phyloP scores from a whole-genome alignment of 1,139 yeast genomes.

The Wickerhamomyces sp. region DNA sequence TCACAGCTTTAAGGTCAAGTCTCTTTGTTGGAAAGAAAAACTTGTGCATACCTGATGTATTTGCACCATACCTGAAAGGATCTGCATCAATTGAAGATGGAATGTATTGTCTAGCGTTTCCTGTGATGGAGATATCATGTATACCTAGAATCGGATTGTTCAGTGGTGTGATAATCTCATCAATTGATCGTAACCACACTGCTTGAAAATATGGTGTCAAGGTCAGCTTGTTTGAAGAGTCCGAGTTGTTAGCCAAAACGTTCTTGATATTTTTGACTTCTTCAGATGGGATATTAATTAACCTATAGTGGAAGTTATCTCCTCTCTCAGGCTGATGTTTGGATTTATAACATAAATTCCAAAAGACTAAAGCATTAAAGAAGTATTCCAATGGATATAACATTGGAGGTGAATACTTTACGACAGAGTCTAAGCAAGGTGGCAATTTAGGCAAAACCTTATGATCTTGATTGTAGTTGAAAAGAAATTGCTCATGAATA shows the following conservation, averaged over 20 bases:
- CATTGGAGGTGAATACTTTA: slow-evolving; percentile 13
- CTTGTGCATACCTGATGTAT: slow-evolving; percentile 15
- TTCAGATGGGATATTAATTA: slow-evolving; percentile 7
- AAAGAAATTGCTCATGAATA: not conserved
- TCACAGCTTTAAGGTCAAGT: slow-evolving; percentile 5
- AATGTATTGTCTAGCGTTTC: slow-evolving; percentile 15
- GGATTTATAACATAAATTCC: slow-evolving; percentile 1
- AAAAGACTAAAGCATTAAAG: slow-evolving; percentile 6
- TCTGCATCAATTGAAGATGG: slow-evolving; percentile 8
- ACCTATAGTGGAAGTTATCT: slow-evolving; percentile 10
- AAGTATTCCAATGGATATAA: slow-evolving; percentile 10
- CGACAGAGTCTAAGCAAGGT: slow-evolving; percentile 11
- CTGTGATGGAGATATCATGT: slow-evolving; percentile 14
- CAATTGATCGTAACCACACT: slow-evolving; percentile 17
- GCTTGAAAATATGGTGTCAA: slow-evolving; percentile 17
- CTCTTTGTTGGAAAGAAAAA: slow-evolving; percentile 6
- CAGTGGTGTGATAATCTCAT: not conserved
- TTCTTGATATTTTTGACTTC: slow-evolving; percentile 2
- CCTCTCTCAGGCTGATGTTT: slow-evolving; percentile 1
- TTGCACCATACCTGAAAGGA: slow-evolving; percentile 15
- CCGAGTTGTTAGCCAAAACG: not conserved
- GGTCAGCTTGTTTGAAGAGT: slow-evolving; percentile 4
- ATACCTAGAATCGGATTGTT: not conserved
- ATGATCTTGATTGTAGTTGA: slow-evolving; percentile 10
- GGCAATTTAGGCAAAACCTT: slow-evolving; percentile 10